Base-by-base conservation (phyloP, 352 stramenopile species). In the Aphanomyces cochlioides region DNA sequence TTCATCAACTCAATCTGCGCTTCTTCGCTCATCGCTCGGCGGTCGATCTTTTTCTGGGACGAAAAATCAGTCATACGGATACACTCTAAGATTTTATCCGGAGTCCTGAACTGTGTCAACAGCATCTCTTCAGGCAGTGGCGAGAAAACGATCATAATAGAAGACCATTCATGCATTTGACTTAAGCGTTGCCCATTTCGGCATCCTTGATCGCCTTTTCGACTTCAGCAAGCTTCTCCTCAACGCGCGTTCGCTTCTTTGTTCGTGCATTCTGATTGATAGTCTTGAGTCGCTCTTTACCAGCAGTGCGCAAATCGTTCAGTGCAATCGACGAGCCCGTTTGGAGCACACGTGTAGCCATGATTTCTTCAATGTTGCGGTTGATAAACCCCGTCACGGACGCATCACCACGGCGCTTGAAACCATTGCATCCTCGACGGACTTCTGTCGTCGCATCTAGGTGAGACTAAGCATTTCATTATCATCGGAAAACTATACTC, bases 311-410 rank as follows among this genome's bases (percentile, higher is more conserved):
- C 70, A 95, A 76, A 72, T 95, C 87, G 4, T 37, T 61, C 41
- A 93, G 72, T 40, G 79, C 66, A 65, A 95, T 72, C 69, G 80
- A 73, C 58, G 82, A 82, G 47, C 87, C 87, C 0, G 80, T 69
- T 69, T 93, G 87, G 64, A 93, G 71, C 74, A 95, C 87, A 64
- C 87, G 87, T 47, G 79, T 89, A 43, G 87, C 87, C 85, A 95
- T 93, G 56, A 92, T 86, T 68, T 95, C 85, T 69, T 95, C 87
- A 57, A 95, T 85, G 77, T 95, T 95, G 75, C 85, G 81, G 77
- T 95, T 91, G 73, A 95, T 95, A 58, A 92, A 82, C 38, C 81
- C 77, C 56, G 87, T 95, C 36, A 92, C 81, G 3, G 84, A 83
- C 70, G 90, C 90, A 73, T 76, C 80, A 60, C 87, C 87, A 58